Evolutionary conservation across 257 asterid genomes (phyloP).

Genomic region (Nemophila menziesii): DNA sequence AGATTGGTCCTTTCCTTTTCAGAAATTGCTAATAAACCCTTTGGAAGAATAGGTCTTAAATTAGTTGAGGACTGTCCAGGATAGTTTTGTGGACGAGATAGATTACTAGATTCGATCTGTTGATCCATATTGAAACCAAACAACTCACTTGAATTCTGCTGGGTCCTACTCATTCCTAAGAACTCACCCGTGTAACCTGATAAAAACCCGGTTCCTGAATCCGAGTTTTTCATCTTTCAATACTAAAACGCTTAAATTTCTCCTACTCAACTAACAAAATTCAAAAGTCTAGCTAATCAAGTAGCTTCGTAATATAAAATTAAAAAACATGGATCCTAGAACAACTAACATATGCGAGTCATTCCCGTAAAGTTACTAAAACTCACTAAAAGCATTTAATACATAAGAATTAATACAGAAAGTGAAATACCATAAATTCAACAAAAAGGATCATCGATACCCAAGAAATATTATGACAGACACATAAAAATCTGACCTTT

Average conservation of each 20-base stretch:
- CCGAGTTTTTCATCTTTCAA: constrained; percentile 18
- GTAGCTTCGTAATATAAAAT: too few relatives aligned
- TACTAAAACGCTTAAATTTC: constrained; percentile 2
- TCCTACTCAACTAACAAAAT: too few relatives aligned
- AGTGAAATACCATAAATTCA: too few relatives aligned
- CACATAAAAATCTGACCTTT: too few relatives aligned
- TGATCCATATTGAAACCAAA: constrained; percentile 7
- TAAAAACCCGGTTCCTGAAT: constrained; percentile 18
- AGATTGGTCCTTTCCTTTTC: constrained; percentile 12
- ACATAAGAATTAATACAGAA: too few relatives aligned
- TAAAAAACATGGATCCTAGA: too few relatives aligned
- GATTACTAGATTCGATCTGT: constrained; percentile 8
- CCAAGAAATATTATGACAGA: too few relatives aligned
- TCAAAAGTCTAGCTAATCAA: too few relatives aligned
- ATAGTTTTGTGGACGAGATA: constrained; percentile 5
- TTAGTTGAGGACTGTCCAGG: constrained; percentile 7
- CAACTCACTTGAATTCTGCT: constrained; percentile 14
- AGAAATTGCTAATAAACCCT: constrained; percentile 14
- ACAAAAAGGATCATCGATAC: too few relatives aligned
- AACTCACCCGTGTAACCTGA: constrained; percentile 22
- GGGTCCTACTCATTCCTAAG: constrained; percentile 26
- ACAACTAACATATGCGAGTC: too few relatives aligned
- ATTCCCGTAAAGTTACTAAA: too few relatives aligned
- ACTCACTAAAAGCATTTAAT: too few relatives aligned
- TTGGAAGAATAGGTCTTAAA: constrained; percentile 4